Evolutionary conservation across 2,329 filamentous ascomycete genomes (phyloP), one percentile per base, ranked within the genome.

Genomic region (Chrysosporium keratinophilum): DNA sequence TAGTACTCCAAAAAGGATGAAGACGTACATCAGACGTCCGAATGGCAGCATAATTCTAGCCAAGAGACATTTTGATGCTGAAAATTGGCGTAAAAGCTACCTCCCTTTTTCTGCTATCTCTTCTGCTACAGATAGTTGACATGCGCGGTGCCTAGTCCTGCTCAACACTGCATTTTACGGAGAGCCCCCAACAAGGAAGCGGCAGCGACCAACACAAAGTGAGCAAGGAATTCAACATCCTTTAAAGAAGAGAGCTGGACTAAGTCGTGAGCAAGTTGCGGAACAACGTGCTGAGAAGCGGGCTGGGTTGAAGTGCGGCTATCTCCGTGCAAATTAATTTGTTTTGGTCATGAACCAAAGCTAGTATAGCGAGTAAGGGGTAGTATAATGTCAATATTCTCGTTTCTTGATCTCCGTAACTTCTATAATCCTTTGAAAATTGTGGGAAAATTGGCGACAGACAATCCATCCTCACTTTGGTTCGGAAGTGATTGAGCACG

Each of bases 61-160:
- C 43, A 46, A 46, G 43, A 10, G 43, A 31, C 33, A 47, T 35
- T 34, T 47, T 19, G 44, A 35, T 34, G 44, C 44, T 45, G 44
- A 47, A 35, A 35, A 47, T 47, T 47, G 44, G 44, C 14, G 31
- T 47, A 47, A 47, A 31, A 46, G 43, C 43, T 46, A 46, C 28
- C 44, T 31, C 44, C n/a, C 19, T 47, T 35, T 35, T n/a, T 15
- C 28, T 19, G 10, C 44, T 14, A 10, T 35, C 41, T 19, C n/a
- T 28, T 23, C 20, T 12, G 14, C 35, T 35, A 35, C 19, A 35
- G 3, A 35, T 47, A 35, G 17, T 12, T 45, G 31, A 45, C 7
- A 35, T 47, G 19, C 20, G 14, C 19, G 14, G 19, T 15, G 15
- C 44, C 31, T 14, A 47, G 44, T 12, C 19, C 19, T 15, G 6